Base-by-base conservation (phyloP, 768 basidiomycete species). In the Tylopilus sp. region DNA sequence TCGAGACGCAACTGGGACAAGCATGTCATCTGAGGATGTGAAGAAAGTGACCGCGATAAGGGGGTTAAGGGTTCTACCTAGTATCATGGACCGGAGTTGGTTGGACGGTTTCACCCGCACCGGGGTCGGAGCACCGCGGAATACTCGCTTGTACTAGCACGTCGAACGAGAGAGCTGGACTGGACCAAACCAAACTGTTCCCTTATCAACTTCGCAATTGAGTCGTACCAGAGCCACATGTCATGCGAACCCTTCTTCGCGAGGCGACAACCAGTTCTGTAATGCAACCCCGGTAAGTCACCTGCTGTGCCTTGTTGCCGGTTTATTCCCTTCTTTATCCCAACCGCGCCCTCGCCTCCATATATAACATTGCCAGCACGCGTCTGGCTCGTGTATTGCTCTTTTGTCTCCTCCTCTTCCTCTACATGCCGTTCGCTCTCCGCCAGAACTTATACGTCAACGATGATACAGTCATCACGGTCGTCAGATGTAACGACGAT, bases 401-500 rank as follows among this genome's bases (percentile, higher is more conserved):
- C 17, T 16, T 9, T 28, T 28, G 26, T 22, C 38, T n/a, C 34
- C 3, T 45, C 41, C 38, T 26, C 49, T 41, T 57, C 29, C 13
- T 28, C 2, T 19, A 17, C 44, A 60, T 60, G 60, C 49, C 54
- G 7, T 68, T 65, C 45, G 61, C 33, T 6, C 24, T 77, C 34
- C 9, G 52, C 4, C 77, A 75, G 58, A 52, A 69, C 26, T 40
- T 80, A 25, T 78, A 72, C 64, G 57, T 56, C 13, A 46, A 54
- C 0, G 48, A 55, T 14, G 45, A 61, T 19, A 54, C 63, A 0
- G 50, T 57, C 5, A 67, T 79, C 44, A 51, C 40, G 1, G 70
- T 76, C 12, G 59, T 57, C 6, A 52, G 55, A 4, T 61, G 62
- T 48, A 54, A 70, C 16, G 65, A 71, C 28, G 59, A 57, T 45